Evolutionary conservation across 306 rosid genomes (phyloP), one percentile per base, ranked within the genome.

Genomic region (Acmispon strigosus): DNA sequence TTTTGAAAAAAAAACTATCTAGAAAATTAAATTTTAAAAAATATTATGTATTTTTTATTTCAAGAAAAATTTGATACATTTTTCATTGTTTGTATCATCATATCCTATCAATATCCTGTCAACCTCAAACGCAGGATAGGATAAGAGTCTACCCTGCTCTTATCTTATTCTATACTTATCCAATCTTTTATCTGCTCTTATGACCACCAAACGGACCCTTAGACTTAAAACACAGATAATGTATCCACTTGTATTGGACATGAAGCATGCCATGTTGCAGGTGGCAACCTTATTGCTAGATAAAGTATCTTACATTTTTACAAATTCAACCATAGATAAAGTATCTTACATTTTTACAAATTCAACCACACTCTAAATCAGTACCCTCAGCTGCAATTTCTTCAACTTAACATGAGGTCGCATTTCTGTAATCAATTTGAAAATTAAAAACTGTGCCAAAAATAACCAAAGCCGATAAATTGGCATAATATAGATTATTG

Each of bases 341-440:
- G 55, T 49, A 77, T 15, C 52, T 24, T 53, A 20, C 16, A 22
- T 18, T 10, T 9, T 49, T 42, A 36, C 51, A 68, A 22, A 62
- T 62, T 15, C 43, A 73, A 24, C 55, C 49, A 5, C 19, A 57
- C 3, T 51, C 37, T 5, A 19, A 69, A 44, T 65, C 51, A 19
- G 51, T 24, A 29, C 55, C 17, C 53, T 66, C 59, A 17, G 54
- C 55, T 2, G 65, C 73, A 69, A 20, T 29, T 74, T 15, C 50
- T 17, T 69, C 69, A n/a, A 27, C 59, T 50, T 12, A 8, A 52
- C 49, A 66, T 16, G 61, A 14, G 45, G 13, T 37, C 29, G 41
- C 13, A 60, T 39, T 58, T 55, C 79, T 70, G 70, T 57, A n/a
- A 70, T 66, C 72, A 75, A 70, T 29, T 8, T 58, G 45, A 45